Evolutionary conservation across 495 filamentous ascomycete species (phyloP), one percentile per base, ranked within the genome.

Genomic region (Copromyces sp.): DNA sequence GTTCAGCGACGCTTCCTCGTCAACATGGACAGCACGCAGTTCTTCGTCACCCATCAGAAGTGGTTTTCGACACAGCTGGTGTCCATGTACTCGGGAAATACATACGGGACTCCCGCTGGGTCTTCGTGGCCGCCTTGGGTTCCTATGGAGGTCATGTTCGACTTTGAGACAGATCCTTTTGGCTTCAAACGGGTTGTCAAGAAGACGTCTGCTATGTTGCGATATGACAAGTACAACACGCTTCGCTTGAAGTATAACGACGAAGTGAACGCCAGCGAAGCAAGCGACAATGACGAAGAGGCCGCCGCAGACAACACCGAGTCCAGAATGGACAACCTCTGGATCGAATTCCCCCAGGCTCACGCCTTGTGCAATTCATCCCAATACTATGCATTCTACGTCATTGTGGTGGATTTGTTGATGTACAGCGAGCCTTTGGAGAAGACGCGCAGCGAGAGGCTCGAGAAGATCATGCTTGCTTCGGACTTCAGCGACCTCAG

Each of bases 401-500:
- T 98, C 81, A 99, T 99, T 74, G 94, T 97, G 12, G 85, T 97
- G 74, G 95, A 99, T 81, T 86, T 99, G 39, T 85, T 99, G 70
- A 89, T 99, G 74, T 99, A 98, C 80, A 97, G 89, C 77, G 95
- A 99, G 78, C 95, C 95, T 24, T 84, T 96, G 40, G 96, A 99
- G 82, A 99, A 99, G 83, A 93, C 95, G 20, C 88, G 95, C 29
- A 96, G 87, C 72, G 96, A 99, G 79, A 89, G 93, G 71, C 84
- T 99, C 11, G 95, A 99, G 80, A 97, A 96, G 85, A 99, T 99
- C 77, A 97, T 99, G 92, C 89, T 98, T 35, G 95, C 94, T n/a
- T 98, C 96, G 14, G 95, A 99, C 83, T 99, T 99, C 81, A 99
- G 95, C 81, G 95, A 99, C 77, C 86, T 99, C 39, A 89, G 93